Evolutionary conservation across 1,284 basidiomycete genomes (phyloP).

Genomic region (Trichosporon sp.): DNA sequence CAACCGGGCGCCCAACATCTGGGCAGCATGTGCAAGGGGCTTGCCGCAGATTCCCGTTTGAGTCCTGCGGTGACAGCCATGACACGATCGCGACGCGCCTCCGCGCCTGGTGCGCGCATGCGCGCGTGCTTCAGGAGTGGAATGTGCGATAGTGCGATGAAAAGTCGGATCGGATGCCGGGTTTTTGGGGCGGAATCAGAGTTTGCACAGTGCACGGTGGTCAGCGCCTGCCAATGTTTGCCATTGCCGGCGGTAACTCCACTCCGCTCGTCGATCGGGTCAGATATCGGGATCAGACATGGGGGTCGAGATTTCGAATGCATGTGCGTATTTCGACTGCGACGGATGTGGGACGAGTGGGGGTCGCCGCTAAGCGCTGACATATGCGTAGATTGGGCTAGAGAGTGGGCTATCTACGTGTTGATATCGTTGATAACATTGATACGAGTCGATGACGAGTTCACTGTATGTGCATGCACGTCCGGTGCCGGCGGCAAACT

Average conservation of each 20-base stretch:
- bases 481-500: too few relatives aligned
- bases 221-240: background rate
- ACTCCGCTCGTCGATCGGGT: background rate
- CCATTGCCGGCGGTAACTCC: conserved; percentile 4
- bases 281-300: background rate
- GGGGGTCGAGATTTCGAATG: background rate
- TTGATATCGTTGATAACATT: too few relatives aligned
- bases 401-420: too few relatives aligned
- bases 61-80: background rate
- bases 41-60: background rate
- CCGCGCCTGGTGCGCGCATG: background rate
- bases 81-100: background rate
- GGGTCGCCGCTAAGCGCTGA: background rate
- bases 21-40: background rate
- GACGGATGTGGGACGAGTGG: too few relatives aligned
- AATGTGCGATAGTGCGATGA: background rate
- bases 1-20: background rate
- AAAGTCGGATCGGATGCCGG: background rate
- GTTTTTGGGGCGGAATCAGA: conserved; percentile 7
- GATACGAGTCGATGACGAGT: background rate
- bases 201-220: background rate
- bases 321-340: background rate
- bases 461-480: background rate
- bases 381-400: too few relatives aligned
- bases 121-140: background rate